Percentiles rank a stretch among this genome's conserved stretches.
These are phyloP conservation scores for Trebouxia sp. DNA, from an alignment of 139 green algal species.

Conservation along the genomic window DNA sequence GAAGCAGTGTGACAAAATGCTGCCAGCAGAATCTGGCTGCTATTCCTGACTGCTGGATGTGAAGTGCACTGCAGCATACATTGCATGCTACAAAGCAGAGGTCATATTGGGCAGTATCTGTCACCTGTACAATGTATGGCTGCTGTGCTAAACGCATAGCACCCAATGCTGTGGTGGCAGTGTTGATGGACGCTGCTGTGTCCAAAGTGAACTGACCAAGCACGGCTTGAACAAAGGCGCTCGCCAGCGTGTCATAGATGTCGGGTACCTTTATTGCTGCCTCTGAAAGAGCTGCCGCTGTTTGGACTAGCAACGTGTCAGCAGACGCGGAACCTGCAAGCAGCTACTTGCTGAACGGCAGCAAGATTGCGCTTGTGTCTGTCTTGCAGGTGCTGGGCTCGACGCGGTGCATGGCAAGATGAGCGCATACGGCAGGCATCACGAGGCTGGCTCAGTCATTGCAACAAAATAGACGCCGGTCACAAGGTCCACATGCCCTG, in stretches of 20 bases:
- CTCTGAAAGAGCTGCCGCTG: neutral
- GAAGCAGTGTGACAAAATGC: too few relatives aligned
- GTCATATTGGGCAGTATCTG: too few relatives aligned
- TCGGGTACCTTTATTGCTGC: neutral
- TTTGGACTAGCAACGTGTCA: neutral
- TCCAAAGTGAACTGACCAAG: neutral
- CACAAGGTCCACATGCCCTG: too few relatives aligned
- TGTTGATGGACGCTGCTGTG: neutral
- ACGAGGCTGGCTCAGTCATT: too few relatives aligned
- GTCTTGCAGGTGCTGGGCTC: neutral
- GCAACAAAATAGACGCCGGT: too few relatives aligned
- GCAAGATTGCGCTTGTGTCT: neutral
- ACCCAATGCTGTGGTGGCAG: neutral
- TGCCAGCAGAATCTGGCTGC: too few relatives aligned
- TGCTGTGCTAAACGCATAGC: neutral
- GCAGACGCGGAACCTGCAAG: neutral
- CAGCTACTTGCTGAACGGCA: neutral
- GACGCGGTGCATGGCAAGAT: too few relatives aligned
- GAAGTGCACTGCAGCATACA: neutral
- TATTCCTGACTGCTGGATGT: neutral
- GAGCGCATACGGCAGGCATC: too few relatives aligned
- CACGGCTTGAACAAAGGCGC: neutral
- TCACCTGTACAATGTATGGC: slow-evolving; percentile 3
- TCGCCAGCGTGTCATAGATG: neutral
- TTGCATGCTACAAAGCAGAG: too few relatives aligned